A percentile compares a stretch with the other conserved stretches of the same genome.
Conservation (phyloP, 148 eudicot species). For the Chenopodium berlandieri region DNA sequence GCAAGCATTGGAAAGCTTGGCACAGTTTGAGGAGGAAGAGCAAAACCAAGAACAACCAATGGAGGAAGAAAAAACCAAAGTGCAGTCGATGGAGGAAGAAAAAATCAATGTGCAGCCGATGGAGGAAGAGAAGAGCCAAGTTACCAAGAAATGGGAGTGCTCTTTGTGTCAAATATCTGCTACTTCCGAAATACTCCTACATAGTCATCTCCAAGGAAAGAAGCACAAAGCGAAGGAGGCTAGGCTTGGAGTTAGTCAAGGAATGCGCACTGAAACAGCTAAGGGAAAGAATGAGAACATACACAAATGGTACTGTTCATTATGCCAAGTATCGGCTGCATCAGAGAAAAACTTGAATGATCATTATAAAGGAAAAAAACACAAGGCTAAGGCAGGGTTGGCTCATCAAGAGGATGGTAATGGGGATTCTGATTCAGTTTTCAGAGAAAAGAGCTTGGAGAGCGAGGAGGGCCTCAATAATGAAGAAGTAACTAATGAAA, state of each 20-base stretch:
- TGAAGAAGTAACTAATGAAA: neutral
- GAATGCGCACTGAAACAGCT: neutral
- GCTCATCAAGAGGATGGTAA: constrained; percentile 3
- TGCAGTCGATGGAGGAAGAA: neutral
- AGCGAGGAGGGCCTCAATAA: neutral
- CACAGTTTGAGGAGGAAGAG: constrained; percentile 3
- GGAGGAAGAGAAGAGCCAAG: neutral
- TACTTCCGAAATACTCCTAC: constrained; percentile 22
- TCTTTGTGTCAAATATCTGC: constrained; percentile 27
- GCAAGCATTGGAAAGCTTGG: neutral
- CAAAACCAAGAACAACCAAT: neutral
- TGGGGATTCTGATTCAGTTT: neutral
- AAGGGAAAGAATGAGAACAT: neutral
- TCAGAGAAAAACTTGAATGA: constrained; percentile 26
- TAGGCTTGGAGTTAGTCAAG: constrained; percentile 20
- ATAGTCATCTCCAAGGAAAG: constrained; percentile 34
- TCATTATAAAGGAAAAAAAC: constrained; percentile 33
- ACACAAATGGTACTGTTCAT: constrained; percentile 25
- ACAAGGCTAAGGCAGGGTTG: constrained; percentile 25
- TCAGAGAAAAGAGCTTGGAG: constrained; percentile 7
- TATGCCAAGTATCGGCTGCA: constrained; percentile 29
- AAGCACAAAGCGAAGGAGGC: constrained; percentile 39
- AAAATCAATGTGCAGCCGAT: neutral
- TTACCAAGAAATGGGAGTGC: constrained; percentile 31
- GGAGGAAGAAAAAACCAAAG: neutral